Conservation (phyloP, 805 yeast genomes). For the Cyberlindnera bimundalis region DNA sequence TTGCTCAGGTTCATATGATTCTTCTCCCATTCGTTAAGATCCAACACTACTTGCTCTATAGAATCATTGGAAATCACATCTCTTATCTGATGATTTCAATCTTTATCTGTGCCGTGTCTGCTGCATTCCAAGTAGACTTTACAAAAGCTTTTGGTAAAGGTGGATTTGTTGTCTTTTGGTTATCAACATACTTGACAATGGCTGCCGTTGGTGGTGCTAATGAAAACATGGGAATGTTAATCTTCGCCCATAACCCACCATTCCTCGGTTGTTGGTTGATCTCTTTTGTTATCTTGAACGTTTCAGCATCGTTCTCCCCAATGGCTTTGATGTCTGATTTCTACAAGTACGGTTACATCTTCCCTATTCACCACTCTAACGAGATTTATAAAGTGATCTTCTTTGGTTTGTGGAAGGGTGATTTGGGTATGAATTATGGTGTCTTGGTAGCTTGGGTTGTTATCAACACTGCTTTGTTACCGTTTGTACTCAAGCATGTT, state of each 20-base stretch:
- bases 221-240: slow-evolving; percentile 56
- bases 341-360: slow-evolving; percentile 61
- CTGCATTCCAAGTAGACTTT: slow-evolving; percentile 66
- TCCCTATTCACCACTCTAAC: slow-evolving; percentile 66
- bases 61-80: slow-evolving; percentile 47
- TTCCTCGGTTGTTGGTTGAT: slow-evolving; percentile 68
- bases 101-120: slow-evolving; percentile 54
- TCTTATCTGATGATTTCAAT: slow-evolving; percentile 57
- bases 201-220: slow-evolving; percentile 74
- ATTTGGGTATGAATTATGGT: slow-evolving; percentile 59
- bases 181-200: slow-evolving; percentile 64
- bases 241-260: slow-evolving; percentile 56
- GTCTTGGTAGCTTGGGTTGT: slow-evolving; percentile 60
- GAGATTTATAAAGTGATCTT: slow-evolving; percentile 60
- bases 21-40: slow-evolving; percentile 45
- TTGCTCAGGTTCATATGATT: slow-evolving; percentile 47
- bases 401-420: slow-evolving; percentile 52
- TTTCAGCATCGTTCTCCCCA: slow-evolving; percentile 67
- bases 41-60: slow-evolving; percentile 46
- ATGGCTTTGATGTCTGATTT: slow-evolving; percentile 54
- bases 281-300: slow-evolving; percentile 65
- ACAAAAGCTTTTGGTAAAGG: slow-evolving; percentile 55
- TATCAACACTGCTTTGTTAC: slow-evolving; percentile 41
- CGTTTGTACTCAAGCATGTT: slow-evolving; percentile 42
- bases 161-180: slow-evolving; percentile 76